Percentiles rank a stretch among this genome's conserved stretches.
phyloP scores from a whole-genome alignment of 1,284 basidiomycete genomes.

The Xerocomus amazonicus region DNA sequence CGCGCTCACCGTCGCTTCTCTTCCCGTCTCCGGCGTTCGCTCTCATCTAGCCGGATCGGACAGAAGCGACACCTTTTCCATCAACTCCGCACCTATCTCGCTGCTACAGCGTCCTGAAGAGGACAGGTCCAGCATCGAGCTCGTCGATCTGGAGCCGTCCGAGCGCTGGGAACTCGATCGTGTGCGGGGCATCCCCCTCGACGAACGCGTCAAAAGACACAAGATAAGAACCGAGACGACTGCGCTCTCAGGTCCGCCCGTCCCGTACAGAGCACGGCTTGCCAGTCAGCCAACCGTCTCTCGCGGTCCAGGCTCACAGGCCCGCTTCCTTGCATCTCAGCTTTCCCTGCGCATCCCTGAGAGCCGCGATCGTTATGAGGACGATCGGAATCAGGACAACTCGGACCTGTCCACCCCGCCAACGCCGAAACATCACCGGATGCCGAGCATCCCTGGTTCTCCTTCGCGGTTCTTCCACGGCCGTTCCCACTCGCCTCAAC shows the following conservation, averaged over 20 bases:
- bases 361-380: conserved; percentile 30
- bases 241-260: conserved; percentile 4
- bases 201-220: conserved; percentile 29
- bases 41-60: conserved; percentile 16
- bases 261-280: conserved; percentile 25
- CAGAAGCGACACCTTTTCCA: conserved; percentile 25
- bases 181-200: conserved; percentile 26
- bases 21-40: conserved; percentile 16
- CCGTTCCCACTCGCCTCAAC: conserved; percentile 33
- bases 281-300: conserved; percentile 31
- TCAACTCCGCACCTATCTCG: conserved; percentile 15
- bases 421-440: conserved; percentile 32
- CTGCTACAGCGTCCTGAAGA: conserved; percentile 18
- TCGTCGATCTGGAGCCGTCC: conserved; percentile 31
- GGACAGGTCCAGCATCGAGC: conserved; percentile 29
- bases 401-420: conserved; percentile 32
- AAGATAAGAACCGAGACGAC: conserved; percentile 16
- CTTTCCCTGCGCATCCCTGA: conserved; percentile 33
- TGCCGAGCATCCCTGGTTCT: conserved; percentile 30
- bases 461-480: conserved; percentile 31
- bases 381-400: conserved; percentile 31
- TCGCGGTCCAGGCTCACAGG: conserved; percentile 28
- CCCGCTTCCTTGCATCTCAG: conserved; percentile 33
- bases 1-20: conserved; percentile 27
- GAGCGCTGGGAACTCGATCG: conserved; percentile 34